Base-by-base conservation (phyloP, 306 rosid genomes). In the Prunus davidiana region DNA sequence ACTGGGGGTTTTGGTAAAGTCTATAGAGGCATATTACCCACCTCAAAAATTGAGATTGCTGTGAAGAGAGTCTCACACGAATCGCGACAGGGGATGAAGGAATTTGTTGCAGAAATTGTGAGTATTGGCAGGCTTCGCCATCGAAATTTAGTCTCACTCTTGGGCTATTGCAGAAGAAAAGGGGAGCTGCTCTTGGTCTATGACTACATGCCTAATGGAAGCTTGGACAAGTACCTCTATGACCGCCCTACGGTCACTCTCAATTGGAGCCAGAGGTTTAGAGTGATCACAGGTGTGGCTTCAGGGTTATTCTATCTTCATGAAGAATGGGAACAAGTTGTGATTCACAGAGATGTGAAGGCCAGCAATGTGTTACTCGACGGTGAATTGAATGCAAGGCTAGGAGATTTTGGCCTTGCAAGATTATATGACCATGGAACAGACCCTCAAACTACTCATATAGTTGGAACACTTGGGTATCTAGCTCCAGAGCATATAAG, bases 1-100 rank as follows among this genome's bases (percentile, higher is more conserved):
- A 22, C 1, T 9, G 78, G 82, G 2, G 82, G 82, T 4, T 79
- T 67, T 20, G 82, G 82, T 2, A 72, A 72, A 10, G 82, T 79
- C 6, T 79, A 79, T 55, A 64, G 18, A 43, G 82, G 78, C 19
- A 54, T 20, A 56, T 34, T 78, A 13, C 72, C 77, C 15, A 13
- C 30, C 5, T 78, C 81, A 2, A 70, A 71, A 32, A 25, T 34
- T 18, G 30, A 64, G 41, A 43, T 79, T 38, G 82, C 78, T 3
- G 82, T 71, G 16, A 79, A 79, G 78, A 62, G 61, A 12, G 12
- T 79, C 8, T 72, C 73, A 5, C 68, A 72, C 14, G 61, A 79
- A 20, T 79, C 73, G 2, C 38, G 32, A 27, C 82, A 79, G 67
- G 78, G 82, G 47, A 62, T 79, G 77, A 30, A 72, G 64, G 56